Evolutionary conservation across 2,329 filamentous ascomycete genomes (phyloP).

Genomic region (Beauveria sp.): DNA sequence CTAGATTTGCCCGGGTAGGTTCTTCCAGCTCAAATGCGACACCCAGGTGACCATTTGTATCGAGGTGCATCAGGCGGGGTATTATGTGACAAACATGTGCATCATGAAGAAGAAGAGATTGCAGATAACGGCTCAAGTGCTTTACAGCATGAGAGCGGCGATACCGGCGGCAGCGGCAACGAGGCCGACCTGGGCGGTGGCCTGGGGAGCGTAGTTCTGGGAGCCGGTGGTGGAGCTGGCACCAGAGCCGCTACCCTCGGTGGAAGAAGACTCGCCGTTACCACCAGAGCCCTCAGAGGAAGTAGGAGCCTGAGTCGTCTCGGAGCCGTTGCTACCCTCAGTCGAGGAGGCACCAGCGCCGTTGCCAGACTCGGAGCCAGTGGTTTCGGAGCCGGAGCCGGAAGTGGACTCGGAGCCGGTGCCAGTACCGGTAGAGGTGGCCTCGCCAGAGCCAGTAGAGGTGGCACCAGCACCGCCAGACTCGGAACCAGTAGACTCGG

Average conservation of each 20-base stretch:
- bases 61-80: conserved; percentile 26
- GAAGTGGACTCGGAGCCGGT: conserved; percentile 1
- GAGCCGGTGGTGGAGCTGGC: conserved; percentile 17
- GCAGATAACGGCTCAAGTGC: conserved; percentile 1
- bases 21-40: conserved; percentile 7
- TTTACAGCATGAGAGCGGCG: conserved; percentile 41
- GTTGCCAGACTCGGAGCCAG: conserved; percentile 17
- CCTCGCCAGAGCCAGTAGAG: background rate
- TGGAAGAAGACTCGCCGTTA: conserved; percentile 4
- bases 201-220: conserved; percentile 17
- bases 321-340: conserved; percentile 13
- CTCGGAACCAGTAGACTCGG: conserved; percentile 11
- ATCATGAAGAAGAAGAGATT: conserved; percentile 19
- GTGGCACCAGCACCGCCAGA: conserved; percentile 12
- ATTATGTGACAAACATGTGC: conserved; percentile 37
- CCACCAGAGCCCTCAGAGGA: conserved; percentile 13
- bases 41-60: conserved; percentile 17
- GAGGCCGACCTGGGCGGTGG: conserved; percentile 38
- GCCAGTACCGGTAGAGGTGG: no score
- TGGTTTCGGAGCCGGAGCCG: conserved; percentile 6
- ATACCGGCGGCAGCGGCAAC: conserved; percentile 43
- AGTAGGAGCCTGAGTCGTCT: conserved; percentile 10
- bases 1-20: background rate
- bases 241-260: conserved; percentile 14
- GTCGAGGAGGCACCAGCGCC: conserved; percentile 13